A percentile compares a stretch with the other conserved stretches of the same genome.
Evolutionary conservation across 305 asterid species (phyloP).

Genomic region (Andrographis paniculata): DNA sequence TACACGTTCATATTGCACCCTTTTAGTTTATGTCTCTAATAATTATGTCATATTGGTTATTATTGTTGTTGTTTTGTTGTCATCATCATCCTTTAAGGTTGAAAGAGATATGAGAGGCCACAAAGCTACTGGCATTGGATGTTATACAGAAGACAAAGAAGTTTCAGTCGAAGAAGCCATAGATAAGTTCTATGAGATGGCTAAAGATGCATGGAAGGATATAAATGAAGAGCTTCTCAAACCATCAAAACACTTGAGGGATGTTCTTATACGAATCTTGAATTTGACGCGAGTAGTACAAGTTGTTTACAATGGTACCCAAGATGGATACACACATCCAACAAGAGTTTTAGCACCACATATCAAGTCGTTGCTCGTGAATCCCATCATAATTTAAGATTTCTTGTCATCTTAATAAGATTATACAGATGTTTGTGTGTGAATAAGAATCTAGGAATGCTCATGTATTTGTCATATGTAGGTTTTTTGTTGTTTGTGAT

Average conservation of each 20-base stretch:
- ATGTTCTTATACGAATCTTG: constrained; percentile 5
- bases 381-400: constrained; percentile 10
- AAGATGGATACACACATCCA: constrained; percentile 25
- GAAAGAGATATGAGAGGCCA: constrained; percentile 27
- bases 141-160: constrained; percentile 21
- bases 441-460: too few species aligned
- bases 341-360: constrained; percentile 19
- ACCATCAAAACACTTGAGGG: constrained; percentile 4
- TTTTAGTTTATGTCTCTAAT: too few species aligned
- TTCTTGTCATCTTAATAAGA: too few species aligned
- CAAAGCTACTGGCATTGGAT: constrained; percentile 21
- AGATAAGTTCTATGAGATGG: constrained; percentile 12
- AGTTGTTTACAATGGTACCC: constrained; percentile 17
- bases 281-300: constrained; percentile 8
- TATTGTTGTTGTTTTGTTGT: too few species aligned
- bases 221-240: constrained; percentile 18
- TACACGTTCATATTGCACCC: too few species aligned
- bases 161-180: constrained; percentile 21
- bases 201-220: constrained; percentile 27
- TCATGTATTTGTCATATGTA: too few species aligned
- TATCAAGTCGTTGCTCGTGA: constrained; percentile 15
- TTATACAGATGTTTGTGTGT: too few species aligned
- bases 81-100: constrained; percentile 17
- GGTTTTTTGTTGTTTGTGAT: too few species aligned
- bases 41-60: too few species aligned